phyloP scores from a whole-genome alignment of 192 early-diverging fungal species.

The Backusella luteola region DNA sequence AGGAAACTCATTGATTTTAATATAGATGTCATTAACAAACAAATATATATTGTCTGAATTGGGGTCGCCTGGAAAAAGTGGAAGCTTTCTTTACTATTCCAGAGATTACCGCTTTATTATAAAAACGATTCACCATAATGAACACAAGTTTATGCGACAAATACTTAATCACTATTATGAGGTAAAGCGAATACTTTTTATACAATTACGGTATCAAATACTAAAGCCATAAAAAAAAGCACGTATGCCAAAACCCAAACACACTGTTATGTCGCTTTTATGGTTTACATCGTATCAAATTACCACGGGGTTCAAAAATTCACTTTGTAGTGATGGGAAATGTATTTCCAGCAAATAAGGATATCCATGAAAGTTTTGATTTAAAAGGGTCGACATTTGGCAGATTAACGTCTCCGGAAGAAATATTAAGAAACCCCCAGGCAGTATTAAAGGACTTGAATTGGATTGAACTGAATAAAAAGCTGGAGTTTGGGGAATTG shows the following conservation, averaged over 20 bases:
- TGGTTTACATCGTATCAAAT: constrained; percentile 93
- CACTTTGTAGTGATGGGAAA: constrained; percentile 99
- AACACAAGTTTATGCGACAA: constrained; percentile 90
- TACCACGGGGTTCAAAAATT: constrained; percentile 88
- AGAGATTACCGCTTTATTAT: constrained; percentile 98
- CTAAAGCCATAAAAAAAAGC: constrained; percentile 34
- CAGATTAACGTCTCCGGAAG: constrained; percentile 73
- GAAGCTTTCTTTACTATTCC: constrained; percentile 96
- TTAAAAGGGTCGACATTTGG: constrained; percentile 93
- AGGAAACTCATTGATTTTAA: background rate
- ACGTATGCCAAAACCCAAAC: constrained; percentile 84
- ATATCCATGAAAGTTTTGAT: constrained; percentile 96
- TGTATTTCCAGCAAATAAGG: constrained; percentile 94
- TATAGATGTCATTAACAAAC: constrained; percentile 83
- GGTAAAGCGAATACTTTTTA: constrained; percentile 29
- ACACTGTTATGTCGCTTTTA: constrained; percentile 93
- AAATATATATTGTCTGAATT: constrained; percentile 97
- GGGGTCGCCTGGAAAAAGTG: constrained; percentile 93
- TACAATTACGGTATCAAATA: background rate
- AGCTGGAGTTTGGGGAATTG: constrained; percentile 77
- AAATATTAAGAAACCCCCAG: constrained; percentile 72
- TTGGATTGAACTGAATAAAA: constrained; percentile 74
- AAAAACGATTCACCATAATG: constrained; percentile 93
- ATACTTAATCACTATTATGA: constrained; percentile 87
- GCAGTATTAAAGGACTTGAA: constrained; percentile 96